A percentile compares a stretch with the other conserved stretches of the same genome.
Evolutionary conservation across 192 early-diverging fungal species (phyloP).

Genomic region (Coemansia sp.): DNA sequence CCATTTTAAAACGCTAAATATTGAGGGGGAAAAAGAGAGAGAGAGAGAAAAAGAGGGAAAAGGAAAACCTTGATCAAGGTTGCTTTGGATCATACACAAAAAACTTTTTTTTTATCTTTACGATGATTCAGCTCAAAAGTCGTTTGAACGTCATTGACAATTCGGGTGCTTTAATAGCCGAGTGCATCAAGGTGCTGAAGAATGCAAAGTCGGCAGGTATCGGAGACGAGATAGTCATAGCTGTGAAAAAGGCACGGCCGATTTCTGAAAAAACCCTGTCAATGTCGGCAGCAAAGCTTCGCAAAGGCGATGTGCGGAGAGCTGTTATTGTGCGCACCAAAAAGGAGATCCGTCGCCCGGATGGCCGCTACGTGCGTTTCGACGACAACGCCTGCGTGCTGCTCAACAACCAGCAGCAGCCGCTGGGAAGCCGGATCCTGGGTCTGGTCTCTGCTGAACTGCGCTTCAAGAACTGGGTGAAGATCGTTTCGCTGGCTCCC

Average conservation of each 20-base stretch:
- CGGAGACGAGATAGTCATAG: constrained; percentile 92
- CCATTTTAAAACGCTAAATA: constrained; percentile 32
- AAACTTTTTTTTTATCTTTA: too few relatives aligned
- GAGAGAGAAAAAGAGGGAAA: background rate
- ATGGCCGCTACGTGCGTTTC: constrained; percentile 89
- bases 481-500: constrained; percentile 90
- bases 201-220: constrained; percentile 68
- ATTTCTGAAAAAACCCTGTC: constrained; percentile 57
- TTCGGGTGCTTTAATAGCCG: constrained; percentile 86
- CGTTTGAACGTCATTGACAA: constrained; percentile 95
- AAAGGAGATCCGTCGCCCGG: constrained; percentile 83
- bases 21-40: background rate
- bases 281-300: constrained; percentile 66
- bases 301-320: constrained; percentile 91
- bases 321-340: constrained; percentile 88
- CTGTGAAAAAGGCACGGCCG: constrained; percentile 91
- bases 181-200: constrained; percentile 91
- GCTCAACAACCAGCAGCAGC: constrained; percentile 90
- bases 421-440: constrained; percentile 88
- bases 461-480: constrained; percentile 93
- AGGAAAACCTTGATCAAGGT: too few relatives aligned
- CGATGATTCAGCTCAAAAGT: constrained; percentile 79
- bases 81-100: too few relatives aligned
- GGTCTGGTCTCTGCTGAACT: constrained; percentile 88
- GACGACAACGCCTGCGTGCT: constrained; percentile 97